Conservation (phyloP, 1,139 yeast genomes). For the Debaryomyces subglobosus region DNA sequence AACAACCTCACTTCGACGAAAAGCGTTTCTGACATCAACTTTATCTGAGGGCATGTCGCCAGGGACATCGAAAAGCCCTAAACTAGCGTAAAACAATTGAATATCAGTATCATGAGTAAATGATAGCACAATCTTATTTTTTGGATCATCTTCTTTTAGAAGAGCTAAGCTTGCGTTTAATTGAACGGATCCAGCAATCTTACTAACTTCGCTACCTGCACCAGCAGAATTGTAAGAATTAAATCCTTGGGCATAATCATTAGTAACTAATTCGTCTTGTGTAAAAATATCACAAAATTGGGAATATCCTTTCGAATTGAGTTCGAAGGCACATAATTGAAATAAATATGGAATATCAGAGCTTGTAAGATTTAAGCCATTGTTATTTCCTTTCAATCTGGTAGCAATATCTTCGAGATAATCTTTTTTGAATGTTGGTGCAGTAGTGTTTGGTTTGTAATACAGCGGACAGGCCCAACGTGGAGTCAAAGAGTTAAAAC, state of each 20-base stretch:
- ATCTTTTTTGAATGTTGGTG: conserved; percentile 21
- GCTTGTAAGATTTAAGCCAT: conserved; percentile 39
- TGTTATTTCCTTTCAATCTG: conserved; percentile 44
- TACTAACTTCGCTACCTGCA: conserved; percentile 45
- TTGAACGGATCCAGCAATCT: conserved; percentile 33
- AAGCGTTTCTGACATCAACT: conserved; percentile 42
- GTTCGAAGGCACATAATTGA: conserved; percentile 56
- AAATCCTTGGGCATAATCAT: conserved; percentile 50
- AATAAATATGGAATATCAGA: conserved; percentile 45
- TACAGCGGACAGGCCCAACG: conserved; percentile 28
- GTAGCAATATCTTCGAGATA: conserved; percentile 42
- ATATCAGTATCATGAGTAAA: conserved; percentile 63
- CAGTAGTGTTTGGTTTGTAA: conserved; percentile 16
- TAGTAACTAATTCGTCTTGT: conserved; percentile 47
- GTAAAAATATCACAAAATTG: conserved; percentile 56
- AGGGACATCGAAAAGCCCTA: conserved; percentile 47
- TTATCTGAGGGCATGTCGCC: conserved; percentile 34
- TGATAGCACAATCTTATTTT: conserved; percentile 39
- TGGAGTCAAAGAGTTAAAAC: conserved; percentile 34
- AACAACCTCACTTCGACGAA: conserved; percentile 49
- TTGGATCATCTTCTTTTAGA: conserved; percentile 25
- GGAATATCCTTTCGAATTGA: conserved; percentile 51
- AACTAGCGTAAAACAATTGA: conserved; percentile 48
- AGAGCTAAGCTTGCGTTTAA: conserved; percentile 47
- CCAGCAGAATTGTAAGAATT: conserved; percentile 51